phyloP scores from a whole-genome alignment of 2,329 filamentous ascomycete species.

The Calcarisporium arbuscula region DNA sequence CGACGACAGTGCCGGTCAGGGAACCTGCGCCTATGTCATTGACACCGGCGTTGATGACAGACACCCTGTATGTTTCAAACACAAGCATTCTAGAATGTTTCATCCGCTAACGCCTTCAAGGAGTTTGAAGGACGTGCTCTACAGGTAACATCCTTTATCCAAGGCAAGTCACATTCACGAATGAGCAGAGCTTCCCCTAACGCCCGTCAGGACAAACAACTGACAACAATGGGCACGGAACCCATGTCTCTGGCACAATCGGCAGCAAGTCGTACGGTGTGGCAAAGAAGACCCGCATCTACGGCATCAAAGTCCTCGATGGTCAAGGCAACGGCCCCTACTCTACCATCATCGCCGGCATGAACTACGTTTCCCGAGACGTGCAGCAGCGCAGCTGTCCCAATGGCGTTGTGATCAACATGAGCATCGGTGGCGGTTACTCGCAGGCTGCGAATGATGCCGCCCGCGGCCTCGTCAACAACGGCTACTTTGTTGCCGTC shows the following conservation, averaged over 20 bases:
- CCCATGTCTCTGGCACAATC: slow-evolving; percentile 28
- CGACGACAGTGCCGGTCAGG: slow-evolving; percentile 26
- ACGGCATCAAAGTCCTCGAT: slow-evolving; percentile 33
- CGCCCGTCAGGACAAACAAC: too few species aligned
- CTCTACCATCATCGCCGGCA: slow-evolving; percentile 32
- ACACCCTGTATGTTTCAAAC: slow-evolving; percentile 24
- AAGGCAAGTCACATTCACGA: slow-evolving; percentile 17
- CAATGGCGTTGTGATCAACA: slow-evolving; percentile 39
- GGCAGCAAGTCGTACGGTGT: slow-evolving; percentile 30
- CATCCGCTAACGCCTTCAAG: slow-evolving; percentile 6
- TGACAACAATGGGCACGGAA: slow-evolving; percentile 21
- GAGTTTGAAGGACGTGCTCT: slow-evolving; percentile 35
- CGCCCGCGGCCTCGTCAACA: slow-evolving; percentile 26
- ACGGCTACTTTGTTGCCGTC: slow-evolving; percentile 38
- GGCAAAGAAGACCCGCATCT: slow-evolving; percentile 31
- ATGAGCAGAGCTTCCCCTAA: too few species aligned
- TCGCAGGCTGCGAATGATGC: slow-evolving; percentile 40
- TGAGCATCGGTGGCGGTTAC: slow-evolving; percentile 41
- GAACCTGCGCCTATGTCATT: slow-evolving; percentile 35
- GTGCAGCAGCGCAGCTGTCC: slow-evolving; percentile 26
- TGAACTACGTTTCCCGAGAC: slow-evolving; percentile 32
- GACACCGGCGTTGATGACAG: slow-evolving; percentile 31
- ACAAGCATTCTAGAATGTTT: not conserved
- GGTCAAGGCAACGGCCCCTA: slow-evolving; percentile 25
- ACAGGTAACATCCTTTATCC: slow-evolving; percentile 26